Conservation (phyloP, 495 filamentous ascomycete genomes). For the Penicillium dipodomyicola region DNA sequence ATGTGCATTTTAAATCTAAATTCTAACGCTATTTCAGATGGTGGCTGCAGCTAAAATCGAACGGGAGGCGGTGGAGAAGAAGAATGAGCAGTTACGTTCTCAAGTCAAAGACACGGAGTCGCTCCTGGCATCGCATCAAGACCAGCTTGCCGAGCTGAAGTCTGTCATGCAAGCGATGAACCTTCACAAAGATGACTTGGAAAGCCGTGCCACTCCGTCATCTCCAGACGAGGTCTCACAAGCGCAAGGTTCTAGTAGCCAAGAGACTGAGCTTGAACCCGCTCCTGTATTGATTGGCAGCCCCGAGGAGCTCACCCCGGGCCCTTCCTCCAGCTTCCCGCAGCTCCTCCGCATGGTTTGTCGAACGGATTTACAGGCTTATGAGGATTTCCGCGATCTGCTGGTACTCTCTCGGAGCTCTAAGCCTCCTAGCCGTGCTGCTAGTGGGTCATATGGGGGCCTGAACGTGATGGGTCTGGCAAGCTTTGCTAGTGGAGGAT, state of each 20-base stretch:
- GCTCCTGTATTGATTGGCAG: slow-evolving; percentile 16
- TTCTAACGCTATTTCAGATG: slow-evolving; percentile 62
- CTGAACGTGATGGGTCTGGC: slow-evolving; percentile 62
- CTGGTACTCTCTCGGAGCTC: slow-evolving; percentile 63
- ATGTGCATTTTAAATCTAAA: slow-evolving; percentile 3
- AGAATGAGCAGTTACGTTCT: slow-evolving; percentile 73
- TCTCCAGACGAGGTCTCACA: slow-evolving; percentile 55
- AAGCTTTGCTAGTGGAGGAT: slow-evolving; percentile 44
- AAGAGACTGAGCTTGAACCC: slow-evolving; percentile 23
- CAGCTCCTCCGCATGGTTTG: slow-evolving; percentile 79
- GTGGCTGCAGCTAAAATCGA: slow-evolving; percentile 76
- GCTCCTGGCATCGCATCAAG: slow-evolving; percentile 85
- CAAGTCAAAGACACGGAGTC: slow-evolving; percentile 81
- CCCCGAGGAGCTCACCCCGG: slow-evolving; percentile 62
- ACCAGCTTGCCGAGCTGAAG: slow-evolving; percentile 90
- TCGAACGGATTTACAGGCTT: slow-evolving; percentile 74
- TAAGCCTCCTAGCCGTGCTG: slow-evolving; percentile 57
- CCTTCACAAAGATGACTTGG: slow-evolving; percentile 65
- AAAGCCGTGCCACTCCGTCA: slow-evolving; percentile 60
- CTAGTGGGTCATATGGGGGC: slow-evolving; percentile 66
- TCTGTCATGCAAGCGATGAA: slow-evolving; percentile 85
- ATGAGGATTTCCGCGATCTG: slow-evolving; percentile 80
- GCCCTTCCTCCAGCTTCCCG: slow-evolving; percentile 80
- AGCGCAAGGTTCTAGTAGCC: slow-evolving; percentile 17
- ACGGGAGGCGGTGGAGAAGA: slow-evolving; percentile 69